Conservation (phyloP, 179 eudicot genomes). For the Patellifolia procumbens region DNA sequence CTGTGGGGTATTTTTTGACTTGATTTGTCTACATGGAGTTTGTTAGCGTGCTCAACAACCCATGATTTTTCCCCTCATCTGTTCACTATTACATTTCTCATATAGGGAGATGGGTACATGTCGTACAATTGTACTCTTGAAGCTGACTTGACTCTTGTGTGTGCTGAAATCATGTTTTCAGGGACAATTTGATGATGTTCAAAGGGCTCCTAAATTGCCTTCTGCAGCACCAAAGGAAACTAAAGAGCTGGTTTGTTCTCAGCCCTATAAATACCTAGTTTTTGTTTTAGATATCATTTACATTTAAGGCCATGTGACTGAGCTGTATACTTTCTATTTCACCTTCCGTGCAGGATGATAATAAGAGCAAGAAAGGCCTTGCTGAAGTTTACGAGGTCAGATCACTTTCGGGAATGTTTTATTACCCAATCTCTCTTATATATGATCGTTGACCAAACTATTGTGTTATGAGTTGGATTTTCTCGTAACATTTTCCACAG, state of each 20-base stretch:
- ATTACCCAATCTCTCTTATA: neutral
- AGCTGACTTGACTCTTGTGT: no score
- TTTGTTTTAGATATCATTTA: slow-evolving; percentile 8
- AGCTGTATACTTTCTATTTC: neutral
- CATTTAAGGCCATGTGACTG: neutral
- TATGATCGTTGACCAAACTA: neutral
- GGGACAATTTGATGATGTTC: slow-evolving; percentile 85
- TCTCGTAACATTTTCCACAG: neutral
- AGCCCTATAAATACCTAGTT: neutral
- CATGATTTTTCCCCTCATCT: neutral
- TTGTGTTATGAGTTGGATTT: neutral
- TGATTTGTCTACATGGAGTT: neutral
- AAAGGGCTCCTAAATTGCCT: slow-evolving; percentile 63
- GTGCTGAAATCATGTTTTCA: slow-evolving; percentile 29
- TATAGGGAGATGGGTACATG: neutral
- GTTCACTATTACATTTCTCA: neutral
- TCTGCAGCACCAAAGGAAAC: slow-evolving; percentile 67
- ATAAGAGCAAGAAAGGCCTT: slow-evolving; percentile 91
- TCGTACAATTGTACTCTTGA: neutral
- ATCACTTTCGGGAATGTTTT: neutral
- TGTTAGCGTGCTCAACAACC: neutral
- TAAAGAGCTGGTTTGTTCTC: slow-evolving; percentile 60
- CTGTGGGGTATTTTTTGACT: neutral
- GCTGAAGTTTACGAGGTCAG: slow-evolving; percentile 90
- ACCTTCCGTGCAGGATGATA: slow-evolving; percentile 72